Evolutionary conservation across 495 filamentous ascomycete species (phyloP), one percentile per base, ranked within the genome.

Genomic region (Eremomyces bilateralis): DNA sequence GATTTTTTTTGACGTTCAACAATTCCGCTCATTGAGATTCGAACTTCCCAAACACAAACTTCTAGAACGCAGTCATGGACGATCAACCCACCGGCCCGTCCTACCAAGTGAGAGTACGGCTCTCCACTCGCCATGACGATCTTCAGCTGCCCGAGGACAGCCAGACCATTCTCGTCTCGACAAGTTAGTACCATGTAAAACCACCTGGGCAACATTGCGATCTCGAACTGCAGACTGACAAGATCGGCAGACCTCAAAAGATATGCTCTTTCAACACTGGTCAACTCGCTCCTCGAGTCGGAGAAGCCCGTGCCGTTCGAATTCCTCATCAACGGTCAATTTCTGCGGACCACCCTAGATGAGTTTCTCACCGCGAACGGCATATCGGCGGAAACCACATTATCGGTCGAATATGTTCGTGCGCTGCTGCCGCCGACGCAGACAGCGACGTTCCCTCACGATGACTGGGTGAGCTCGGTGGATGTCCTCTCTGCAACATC

Each of bases 391-490:
- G 88, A 97, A 58, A 74, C 73, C 5, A 80, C 73, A 2, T 56
- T 97, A 20, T 76, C 74, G 21, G 66, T 97, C 29, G 83, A 94
- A 61, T 97, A 94, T 59, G 80, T 92, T 4, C 73, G 81, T 39
- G 83, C 81, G 35, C 58, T 90, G 34, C 73, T 92, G 50, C 88
- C 88, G 0, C 90, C 88, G 15, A 58, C 75, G 10, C 78, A 81
- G 51, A 69, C 84, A 28, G 70, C 83, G 4, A 80, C 76, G 36
- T 94, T 90, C 53, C 70, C 92, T 57, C 83, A 95, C 50, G 83
- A 94, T 46, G 85, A 94, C 47, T 97, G 88, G 88, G 77, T 97
- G 21, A 77, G 75, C 51, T 63, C 69, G n/a, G 76, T 93, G n/a
- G 80, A 93, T 46, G 70, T 91, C 3, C 64, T 85, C 15, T 83